phyloP scores from a whole-genome alignment of 2,329 filamentous ascomycete genomes.

The Pestalotiopsis sp. region DNA sequence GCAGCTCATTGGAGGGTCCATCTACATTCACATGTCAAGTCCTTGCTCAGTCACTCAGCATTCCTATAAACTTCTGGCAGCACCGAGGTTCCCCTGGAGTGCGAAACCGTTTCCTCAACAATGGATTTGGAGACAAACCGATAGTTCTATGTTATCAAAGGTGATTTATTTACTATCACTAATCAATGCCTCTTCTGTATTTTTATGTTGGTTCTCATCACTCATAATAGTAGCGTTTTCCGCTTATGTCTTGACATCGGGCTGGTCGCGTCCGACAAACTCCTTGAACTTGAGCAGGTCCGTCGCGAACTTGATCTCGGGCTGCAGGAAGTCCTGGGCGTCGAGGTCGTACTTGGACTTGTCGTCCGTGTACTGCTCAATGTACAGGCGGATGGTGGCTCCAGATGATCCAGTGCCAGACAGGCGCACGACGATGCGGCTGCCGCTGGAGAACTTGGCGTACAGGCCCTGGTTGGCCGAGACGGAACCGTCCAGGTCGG shows the following conservation, averaged over 20 bases:
- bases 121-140: not conserved
- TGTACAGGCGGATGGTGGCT: conserved; percentile 94
- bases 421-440: conserved; percentile 90
- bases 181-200: not conserved
- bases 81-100: no score
- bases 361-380: conserved; percentile 92
- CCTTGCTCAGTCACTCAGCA: no score
- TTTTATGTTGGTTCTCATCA: not conserved
- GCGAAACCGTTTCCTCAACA: not conserved
- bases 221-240: not conserved
- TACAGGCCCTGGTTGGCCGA: conserved; percentile 96
- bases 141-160: not conserved
- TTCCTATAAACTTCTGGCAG: no score
- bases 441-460: conserved; percentile 91
- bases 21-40: no score
- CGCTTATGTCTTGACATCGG: conserved; percentile 91
- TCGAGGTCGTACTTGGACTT: conserved; percentile 76
- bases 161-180: conserved; percentile 2
- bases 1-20: no score
- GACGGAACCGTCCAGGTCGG: conserved; percentile 95
- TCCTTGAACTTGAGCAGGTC: conserved; percentile 91
- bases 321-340: conserved; percentile 92
- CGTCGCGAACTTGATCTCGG: conserved; percentile 84
- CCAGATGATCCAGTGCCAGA: conserved; percentile 95
- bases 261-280: conserved; percentile 88